Conservation (phyloP, 1,139 yeast genomes). For the Yamadazyma trypodendri region DNA sequence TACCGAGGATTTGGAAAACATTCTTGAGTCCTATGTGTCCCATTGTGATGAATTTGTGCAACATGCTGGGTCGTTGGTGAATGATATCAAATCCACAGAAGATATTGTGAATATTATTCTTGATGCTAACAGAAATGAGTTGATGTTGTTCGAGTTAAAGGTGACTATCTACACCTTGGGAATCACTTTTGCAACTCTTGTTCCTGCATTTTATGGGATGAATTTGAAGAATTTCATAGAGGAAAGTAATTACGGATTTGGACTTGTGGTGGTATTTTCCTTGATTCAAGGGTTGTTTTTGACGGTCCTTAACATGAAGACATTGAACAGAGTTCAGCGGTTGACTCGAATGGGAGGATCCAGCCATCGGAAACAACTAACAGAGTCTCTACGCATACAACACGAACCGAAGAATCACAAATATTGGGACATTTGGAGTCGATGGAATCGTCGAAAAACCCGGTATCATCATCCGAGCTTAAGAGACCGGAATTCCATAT, state of each 20-base stretch:
- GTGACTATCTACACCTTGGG: constrained; percentile 86
- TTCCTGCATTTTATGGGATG: constrained; percentile 88
- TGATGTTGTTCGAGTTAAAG: constrained; percentile 85
- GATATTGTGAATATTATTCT: constrained; percentile 93
- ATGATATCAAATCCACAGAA: constrained; percentile 89
- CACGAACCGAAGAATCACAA: background rate
- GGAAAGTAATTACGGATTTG: constrained; percentile 68
- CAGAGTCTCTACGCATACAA: constrained; percentile 8
- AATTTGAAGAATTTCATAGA: constrained; percentile 88
- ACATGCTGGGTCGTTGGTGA: constrained; percentile 78
- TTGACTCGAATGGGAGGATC: constrained; percentile 58
- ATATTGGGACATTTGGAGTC: background rate
- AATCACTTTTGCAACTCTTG: constrained; percentile 65
- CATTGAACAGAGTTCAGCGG: constrained; percentile 56
- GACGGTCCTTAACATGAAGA: constrained; percentile 44
- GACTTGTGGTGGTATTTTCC: constrained; percentile 52
- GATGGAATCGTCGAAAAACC: constrained; percentile 14
- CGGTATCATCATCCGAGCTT: constrained; percentile 37
- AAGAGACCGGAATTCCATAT: constrained; percentile 58
- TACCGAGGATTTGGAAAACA: constrained; percentile 78
- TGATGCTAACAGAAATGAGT: constrained; percentile 91
- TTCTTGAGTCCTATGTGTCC: constrained; percentile 87
- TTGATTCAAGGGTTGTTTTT: constrained; percentile 45
- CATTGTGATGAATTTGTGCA: constrained; percentile 98
- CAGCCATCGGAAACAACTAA: constrained; percentile 3